Evolutionary conservation across 305 asterid species (phyloP), one percentile per base, ranked within the genome.

Genomic region (Fraxinus nigra): DNA sequence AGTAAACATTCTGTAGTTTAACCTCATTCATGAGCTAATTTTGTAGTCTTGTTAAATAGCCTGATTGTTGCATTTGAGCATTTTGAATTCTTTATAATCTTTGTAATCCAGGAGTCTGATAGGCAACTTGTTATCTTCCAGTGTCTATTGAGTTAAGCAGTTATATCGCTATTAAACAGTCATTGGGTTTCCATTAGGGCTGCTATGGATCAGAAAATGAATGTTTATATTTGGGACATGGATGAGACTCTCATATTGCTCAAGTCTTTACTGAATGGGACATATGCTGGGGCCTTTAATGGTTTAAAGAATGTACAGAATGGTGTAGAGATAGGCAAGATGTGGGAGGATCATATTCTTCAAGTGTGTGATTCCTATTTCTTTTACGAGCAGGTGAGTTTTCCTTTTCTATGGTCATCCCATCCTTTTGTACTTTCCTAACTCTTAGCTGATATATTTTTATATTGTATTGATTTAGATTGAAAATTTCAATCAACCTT

Each of bases 201-300:
- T 78, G 82, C 61, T 65, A 90, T 90, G 92, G 91, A 90, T 83
- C 89, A 77, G 80, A 95, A 89, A 83, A 78, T 82, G 90, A 89
- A 93, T 30, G 97, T 95, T 84, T 94, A 92, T 86, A 87, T 95
- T 76, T 94, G 99, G 99, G 99, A 95, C 87, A 94, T 95, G 99
- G 99, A 95, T 65, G 99, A 95, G 89, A 95, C 99, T 72, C 96
- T 95, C 46, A 94, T 95, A 85, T 86, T 95, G 87, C 94, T 95
- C 16, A 94, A 93, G 85, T 95, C 97, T 22, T 88, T 95, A 69
- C 86, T 92, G 78, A 82, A 88, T 81, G 97, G 95, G 78, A 82
- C 95, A 56, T 95, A 90, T 85, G 98, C 98, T 54, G 92, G 82
- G 82, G 88, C 92, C 46, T 93, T 85, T 85, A 84, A 89, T 76